phyloP scores from a whole-genome alignment of 305 asterid species.

The Euphrasia arctica region DNA sequence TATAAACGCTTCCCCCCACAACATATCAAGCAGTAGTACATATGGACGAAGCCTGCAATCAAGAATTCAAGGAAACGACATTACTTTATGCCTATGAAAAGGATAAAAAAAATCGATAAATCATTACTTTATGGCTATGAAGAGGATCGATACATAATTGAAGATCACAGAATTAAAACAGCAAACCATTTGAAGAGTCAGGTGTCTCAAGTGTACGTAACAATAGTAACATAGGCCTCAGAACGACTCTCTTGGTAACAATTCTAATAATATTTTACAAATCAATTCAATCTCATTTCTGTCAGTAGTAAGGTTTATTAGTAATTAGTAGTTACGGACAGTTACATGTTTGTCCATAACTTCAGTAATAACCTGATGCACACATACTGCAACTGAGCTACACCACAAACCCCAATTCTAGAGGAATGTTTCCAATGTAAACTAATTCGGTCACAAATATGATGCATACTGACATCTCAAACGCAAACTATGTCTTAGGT shows the following conservation, averaged over 20 bases:
- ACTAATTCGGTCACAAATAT: background rate
- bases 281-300: too few species aligned
- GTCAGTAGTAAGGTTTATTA: too few species aligned
- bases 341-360: too few species aligned
- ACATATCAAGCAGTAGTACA: background rate
- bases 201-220: background rate
- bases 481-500: background rate
- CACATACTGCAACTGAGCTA: background rate
- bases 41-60: conserved; percentile 18
- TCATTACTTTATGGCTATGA: background rate
- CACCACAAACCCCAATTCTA: background rate
- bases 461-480: background rate
- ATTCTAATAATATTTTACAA: too few species aligned
- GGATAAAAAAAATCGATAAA: background rate
- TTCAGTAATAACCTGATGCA: too few species aligned
- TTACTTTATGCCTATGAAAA: background rate
- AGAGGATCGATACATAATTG: too few species aligned
- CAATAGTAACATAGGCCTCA: background rate
- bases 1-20: conserved; percentile 3
- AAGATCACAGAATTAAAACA: background rate
- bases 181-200: background rate
- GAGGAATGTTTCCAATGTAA: background rate
- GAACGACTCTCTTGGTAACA: background rate
- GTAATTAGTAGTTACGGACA: too few species aligned
- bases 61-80: background rate